Conservation (phyloP, 805 yeast genomes). For the Pachysolen tannophilus region DNA sequence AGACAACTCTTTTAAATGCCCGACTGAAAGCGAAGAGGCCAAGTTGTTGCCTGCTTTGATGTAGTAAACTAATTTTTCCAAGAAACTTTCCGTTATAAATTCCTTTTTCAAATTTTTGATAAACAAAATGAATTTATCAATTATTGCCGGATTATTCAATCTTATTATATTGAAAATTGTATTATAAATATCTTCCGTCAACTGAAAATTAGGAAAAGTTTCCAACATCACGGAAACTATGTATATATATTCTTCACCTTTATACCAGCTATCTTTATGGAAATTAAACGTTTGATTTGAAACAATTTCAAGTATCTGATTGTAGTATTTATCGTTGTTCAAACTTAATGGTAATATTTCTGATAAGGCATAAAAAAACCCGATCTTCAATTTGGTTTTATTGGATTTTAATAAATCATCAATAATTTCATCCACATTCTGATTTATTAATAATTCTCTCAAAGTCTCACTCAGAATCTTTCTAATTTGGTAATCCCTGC, state of each 20-base stretch:
- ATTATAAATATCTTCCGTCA: slow-evolving; percentile 13
- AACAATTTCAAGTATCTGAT: too few species aligned
- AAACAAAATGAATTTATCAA: slow-evolving; percentile 23
- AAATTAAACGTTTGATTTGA: slow-evolving; percentile 20
- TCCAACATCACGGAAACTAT: slow-evolving; percentile 12
- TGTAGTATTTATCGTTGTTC: too few species aligned
- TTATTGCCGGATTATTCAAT: slow-evolving; percentile 13
- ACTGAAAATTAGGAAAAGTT: slow-evolving; percentile 2
- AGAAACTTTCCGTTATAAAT: slow-evolving; percentile 12
- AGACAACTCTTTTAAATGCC: slow-evolving; percentile 17
- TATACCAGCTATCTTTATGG: slow-evolving; percentile 24
- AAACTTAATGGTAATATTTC: too few species aligned
- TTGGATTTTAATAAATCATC: too few species aligned
- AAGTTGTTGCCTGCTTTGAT: slow-evolving; percentile 30
- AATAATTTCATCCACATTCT: too few species aligned
- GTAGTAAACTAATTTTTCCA: slow-evolving; percentile 26
- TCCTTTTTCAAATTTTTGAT: slow-evolving; percentile 11
- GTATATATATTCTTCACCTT: slow-evolving; percentile 29
- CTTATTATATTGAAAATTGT: slow-evolving; percentile 21
- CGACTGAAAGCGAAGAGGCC: slow-evolving; percentile 27
- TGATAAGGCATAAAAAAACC: too few species aligned
- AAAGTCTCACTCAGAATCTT: too few species aligned
- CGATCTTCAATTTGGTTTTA: too few species aligned
- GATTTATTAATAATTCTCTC: too few species aligned
- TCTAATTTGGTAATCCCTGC: too few species aligned